Evolutionary conservation across 345 rosid genomes (phyloP).

Genomic region (Gossypium mustelinum): DNA sequence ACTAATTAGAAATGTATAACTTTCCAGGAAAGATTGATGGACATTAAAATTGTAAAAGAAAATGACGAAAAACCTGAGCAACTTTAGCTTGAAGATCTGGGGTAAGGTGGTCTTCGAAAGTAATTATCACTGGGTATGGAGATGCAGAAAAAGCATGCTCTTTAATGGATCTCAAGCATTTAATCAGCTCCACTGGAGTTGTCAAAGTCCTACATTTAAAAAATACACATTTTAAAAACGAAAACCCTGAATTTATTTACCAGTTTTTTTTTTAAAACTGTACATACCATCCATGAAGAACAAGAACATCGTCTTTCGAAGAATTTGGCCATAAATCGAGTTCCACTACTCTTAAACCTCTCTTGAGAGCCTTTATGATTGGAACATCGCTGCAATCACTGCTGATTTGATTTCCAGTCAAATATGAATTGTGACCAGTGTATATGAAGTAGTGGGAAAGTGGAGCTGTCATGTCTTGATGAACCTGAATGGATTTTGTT

Average conservation of each 20-base stretch:
- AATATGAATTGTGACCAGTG: constrained; percentile 90
- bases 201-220: constrained; percentile 70
- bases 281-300: constrained; percentile 83
- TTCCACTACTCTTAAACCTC: constrained; percentile 86
- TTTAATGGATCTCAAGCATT: constrained; percentile 67
- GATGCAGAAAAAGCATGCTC: constrained; percentile 63
- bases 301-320: constrained; percentile 56
- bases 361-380: constrained; percentile 58
- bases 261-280: neutral
- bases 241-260: neutral
- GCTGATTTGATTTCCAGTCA: constrained; percentile 89
- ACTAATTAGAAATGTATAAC: neutral
- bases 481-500: constrained; percentile 52
- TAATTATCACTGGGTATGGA: constrained; percentile 66
- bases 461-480: constrained; percentile 82
- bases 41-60: neutral
- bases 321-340: constrained; percentile 95
- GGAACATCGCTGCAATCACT: constrained; percentile 95
- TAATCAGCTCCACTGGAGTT: constrained; percentile 61
- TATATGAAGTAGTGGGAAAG: constrained; percentile 79
- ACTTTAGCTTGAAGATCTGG: constrained; percentile 71
- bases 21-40: neutral
- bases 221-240: constrained; percentile 10
- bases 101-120: constrained; percentile 76
- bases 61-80: constrained; percentile 47